phyloP scores from a whole-genome alignment of 345 rosid genomes.

The Nephelium lappaceum region DNA sequence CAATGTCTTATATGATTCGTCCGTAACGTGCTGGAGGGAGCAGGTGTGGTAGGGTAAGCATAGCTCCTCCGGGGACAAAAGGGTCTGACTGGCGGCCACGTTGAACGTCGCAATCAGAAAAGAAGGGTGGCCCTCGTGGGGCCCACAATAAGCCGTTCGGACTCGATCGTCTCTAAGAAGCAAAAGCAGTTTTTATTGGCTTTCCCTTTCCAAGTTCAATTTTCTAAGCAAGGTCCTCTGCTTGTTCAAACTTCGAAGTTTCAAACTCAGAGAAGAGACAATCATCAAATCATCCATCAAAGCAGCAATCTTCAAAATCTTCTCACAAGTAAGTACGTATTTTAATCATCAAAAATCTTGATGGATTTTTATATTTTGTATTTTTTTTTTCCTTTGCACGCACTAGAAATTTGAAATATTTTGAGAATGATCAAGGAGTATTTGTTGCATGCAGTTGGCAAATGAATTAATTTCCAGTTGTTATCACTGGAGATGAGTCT shows the following conservation, averaged over 20 bases:
- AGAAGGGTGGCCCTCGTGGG: not conserved
- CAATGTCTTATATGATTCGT: not conserved
- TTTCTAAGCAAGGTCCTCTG: not conserved
- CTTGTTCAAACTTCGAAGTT: too few species aligned
- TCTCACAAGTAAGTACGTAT: too few species aligned
- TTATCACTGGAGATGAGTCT: too few species aligned
- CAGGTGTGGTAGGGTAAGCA: not conserved
- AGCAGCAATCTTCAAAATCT: too few species aligned
- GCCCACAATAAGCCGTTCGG: not conserved
- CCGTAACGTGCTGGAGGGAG: not conserved
- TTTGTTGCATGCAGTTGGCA: not conserved
- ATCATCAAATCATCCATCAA: not conserved
- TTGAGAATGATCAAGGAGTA: not conserved
- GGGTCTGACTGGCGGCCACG: conserved; percentile 11
- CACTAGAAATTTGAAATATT: not conserved
- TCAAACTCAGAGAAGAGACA: not conserved
- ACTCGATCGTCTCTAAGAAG: not conserved
- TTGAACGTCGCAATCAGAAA: conserved; percentile 5
- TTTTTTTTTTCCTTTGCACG: too few species aligned
- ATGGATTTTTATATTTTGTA: too few species aligned
- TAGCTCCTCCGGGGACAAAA: not conserved
- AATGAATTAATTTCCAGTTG: too few species aligned
- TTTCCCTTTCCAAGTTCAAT: too few species aligned
- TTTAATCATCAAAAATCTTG: too few species aligned
- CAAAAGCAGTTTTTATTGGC: not conserved